Percentiles rank a stretch among this genome's conserved stretches.
These are phyloP conservation scores for Colletotrichum nymphaeae DNA, from an alignment of 2,329 filamentous ascomycete genomes.

Conservation along the genomic window DNA sequence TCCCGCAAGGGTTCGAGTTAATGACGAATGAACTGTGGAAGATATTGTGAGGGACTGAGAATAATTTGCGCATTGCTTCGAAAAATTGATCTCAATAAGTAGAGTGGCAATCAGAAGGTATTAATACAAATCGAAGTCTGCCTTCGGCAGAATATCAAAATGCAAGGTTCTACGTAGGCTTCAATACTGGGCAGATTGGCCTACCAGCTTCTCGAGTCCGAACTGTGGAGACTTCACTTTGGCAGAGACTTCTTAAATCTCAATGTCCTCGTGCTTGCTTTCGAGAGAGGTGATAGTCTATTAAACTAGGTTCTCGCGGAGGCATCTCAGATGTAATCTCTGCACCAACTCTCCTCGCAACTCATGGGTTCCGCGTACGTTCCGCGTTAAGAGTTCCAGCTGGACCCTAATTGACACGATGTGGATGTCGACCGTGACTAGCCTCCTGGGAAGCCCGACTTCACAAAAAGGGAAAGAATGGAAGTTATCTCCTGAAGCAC, in stretches of 20 bases:
- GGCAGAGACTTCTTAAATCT: background rate
- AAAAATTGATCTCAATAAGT: background rate
- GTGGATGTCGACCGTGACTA: background rate
- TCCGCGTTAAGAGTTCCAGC: background rate
- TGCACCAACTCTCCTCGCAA: too few species aligned
- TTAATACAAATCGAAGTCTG: background rate
- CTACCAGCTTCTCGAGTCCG: background rate
- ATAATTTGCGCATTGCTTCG: background rate
- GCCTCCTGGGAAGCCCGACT: too few species aligned
- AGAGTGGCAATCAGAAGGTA: too few species aligned
- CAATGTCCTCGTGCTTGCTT: background rate
- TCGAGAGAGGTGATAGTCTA: background rate
- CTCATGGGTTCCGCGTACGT: too few species aligned
- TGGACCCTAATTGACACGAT: background rate
- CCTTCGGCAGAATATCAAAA: background rate
- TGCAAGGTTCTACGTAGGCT: background rate
- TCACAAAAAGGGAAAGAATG: background rate
- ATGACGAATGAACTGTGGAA: background rate
- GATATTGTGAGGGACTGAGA: background rate
- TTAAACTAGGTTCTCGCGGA: background rate
- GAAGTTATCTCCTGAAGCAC: background rate
- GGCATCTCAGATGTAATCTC: background rate
- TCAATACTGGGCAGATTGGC: background rate
- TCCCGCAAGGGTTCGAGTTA: background rate
- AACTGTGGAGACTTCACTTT: background rate